Conservation (phyloP, 192 early-diverging fungal species). For the Backusella tarrabulga region DNA sequence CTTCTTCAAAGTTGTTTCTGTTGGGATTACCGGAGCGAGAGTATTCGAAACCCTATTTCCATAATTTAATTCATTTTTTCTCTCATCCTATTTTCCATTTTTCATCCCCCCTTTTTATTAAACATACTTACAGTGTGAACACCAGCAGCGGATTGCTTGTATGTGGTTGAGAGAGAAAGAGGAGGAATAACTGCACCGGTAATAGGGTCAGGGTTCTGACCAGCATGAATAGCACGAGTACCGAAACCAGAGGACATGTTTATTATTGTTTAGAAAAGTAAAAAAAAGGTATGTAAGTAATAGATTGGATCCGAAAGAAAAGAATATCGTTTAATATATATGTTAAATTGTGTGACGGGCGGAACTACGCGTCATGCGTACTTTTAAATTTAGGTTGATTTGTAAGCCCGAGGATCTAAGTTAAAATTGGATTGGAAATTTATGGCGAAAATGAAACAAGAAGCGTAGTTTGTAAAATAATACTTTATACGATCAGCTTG, state of each 20-base stretch:
- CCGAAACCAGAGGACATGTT: constrained; percentile 62
- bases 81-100: not conserved
- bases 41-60: constrained; percentile 65
- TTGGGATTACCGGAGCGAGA: constrained; percentile 84
- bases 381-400: constrained; percentile 3
- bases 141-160: constrained; percentile 90
- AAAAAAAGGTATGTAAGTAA: constrained; percentile 4
- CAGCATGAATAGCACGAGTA: constrained; percentile 94
- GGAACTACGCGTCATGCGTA: constrained; percentile 12
- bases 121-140: constrained; percentile 66
- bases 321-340: not conserved
- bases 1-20: constrained; percentile 72
- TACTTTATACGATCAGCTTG: not conserved
- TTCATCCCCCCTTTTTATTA: not conserved
- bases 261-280: not conserved
- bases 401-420: not conserved
- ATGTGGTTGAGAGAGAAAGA: constrained; percentile 94
- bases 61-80: not conserved
- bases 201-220: constrained; percentile 81
- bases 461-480: not conserved
- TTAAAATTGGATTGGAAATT: constrained; percentile 10
- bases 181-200: constrained; percentile 99
- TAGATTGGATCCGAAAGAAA: not conserved
- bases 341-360: constrained; percentile 9
- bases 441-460: constrained; percentile 10